Conservation (phyloP, 2,329 filamentous ascomycete genomes). For the Paecilomyces dactylethromorphus region DNA sequence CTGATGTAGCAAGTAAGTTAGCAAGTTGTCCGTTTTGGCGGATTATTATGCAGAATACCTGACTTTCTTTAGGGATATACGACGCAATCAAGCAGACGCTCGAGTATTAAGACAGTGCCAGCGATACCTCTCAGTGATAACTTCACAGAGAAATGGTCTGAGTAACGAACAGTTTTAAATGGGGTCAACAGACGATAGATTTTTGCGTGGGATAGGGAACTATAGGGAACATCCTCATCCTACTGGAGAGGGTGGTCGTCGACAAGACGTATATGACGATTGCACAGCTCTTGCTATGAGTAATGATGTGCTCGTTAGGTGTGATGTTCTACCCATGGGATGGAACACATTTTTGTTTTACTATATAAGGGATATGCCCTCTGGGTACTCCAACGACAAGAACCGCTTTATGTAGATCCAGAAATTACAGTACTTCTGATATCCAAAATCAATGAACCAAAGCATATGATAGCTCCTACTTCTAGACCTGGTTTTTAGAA, state of each 20-base stretch:
- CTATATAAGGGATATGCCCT: background rate
- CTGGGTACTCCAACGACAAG: background rate
- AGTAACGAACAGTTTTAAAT: background rate
- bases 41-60: background rate
- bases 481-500: background rate
- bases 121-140: background rate
- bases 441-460: background rate
- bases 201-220: background rate
- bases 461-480: background rate
- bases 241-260: background rate
- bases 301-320: background rate
- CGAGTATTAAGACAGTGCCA: conserved; percentile 47
- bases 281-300: background rate
- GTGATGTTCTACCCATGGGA: background rate
- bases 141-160: background rate
- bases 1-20: conserved; percentile 77
- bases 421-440: background rate
- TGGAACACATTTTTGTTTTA: background rate
- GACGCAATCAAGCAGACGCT: conserved; percentile 63
- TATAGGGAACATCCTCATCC: background rate
- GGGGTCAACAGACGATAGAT: background rate
- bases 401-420: background rate
- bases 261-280: background rate
- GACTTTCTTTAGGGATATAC: conserved; percentile 53
- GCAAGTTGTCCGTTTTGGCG: background rate